Base-by-base conservation (phyloP, 768 basidiomycete species). In the Trametes cingulata region DNA sequence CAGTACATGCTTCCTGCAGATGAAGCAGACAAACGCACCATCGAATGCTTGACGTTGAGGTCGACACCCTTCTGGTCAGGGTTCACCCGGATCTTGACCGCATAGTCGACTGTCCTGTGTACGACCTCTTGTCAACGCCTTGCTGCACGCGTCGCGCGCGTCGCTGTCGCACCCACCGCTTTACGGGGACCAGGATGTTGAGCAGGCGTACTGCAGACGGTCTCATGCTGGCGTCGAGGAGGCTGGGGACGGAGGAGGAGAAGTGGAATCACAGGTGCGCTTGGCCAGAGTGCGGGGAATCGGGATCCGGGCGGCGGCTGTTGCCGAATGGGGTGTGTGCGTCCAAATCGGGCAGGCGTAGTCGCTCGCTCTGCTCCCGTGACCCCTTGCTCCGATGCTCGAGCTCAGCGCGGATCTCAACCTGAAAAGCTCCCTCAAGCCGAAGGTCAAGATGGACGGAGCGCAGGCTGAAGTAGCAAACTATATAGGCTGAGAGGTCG, bases 61-160 rank as follows among this genome's bases (percentile, higher is more conserved):
- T 99, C 96, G 41, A 99, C 86, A 14, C 95, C 97, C 36, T 94
- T 97, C 71, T 97, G 93, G 65, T 90, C 87, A 6, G 94, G 85
- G 72, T 96, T 96, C 50, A 99, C 93, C 52, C 96, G 91, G 77
- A 99, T 97, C 82, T 98, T 98, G 76, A 96, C 94, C 3, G 94
- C 90, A 85, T 92, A 99, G 78, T 98, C 97, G 52, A 99, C 90
- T 52, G 91, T 87, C 63, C 93, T 97, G 63, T 52, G 54, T n/a
- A 37, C 37, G 20, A 29, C 13, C 58, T 33, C 63, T 37, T 25
- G 19, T 64, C 24, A 51, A 25, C 52, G 25, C 20, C 40, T n/a
- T 12, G 36, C 37, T 22, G 45, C 19, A 48, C 13, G 35, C 9
- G 29, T 2, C 6, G 40, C 6, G 2, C 15, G 33, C 22, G 27